A percentile compares a stretch with the other conserved stretches of the same genome.
These are phyloP conservation scores for Chaetoceros muelleri DNA, from an alignment of 108 stramenopile genomes.

Conservation along the genomic window DNA sequence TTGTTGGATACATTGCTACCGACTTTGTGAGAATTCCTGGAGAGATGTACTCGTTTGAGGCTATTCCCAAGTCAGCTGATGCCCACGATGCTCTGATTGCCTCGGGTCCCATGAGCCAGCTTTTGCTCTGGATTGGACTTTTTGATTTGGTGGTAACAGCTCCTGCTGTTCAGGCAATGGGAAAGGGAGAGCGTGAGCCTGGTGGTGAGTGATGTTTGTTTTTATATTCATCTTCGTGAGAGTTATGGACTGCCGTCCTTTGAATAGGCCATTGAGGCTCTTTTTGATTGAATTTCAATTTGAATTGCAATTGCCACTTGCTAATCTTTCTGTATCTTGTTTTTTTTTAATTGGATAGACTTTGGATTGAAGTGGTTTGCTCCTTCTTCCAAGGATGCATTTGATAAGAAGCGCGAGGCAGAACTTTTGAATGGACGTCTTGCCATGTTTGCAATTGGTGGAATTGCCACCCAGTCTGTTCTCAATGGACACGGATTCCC, in stretches of 20 bases:
- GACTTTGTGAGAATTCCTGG: conserved; percentile 85
- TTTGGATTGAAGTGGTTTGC: conserved; percentile 16
- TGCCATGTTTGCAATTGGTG: conserved; percentile 89
- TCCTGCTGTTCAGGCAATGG: conserved; percentile 53
- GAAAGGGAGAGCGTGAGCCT: conserved; percentile 57
- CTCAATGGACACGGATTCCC: conserved; percentile 88
- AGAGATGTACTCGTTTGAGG: conserved; percentile 63
- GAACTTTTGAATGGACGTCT: conserved; percentile 83
- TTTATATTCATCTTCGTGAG: conserved; percentile 60
- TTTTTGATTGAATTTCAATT: not conserved
- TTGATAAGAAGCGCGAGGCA: conserved; percentile 13
- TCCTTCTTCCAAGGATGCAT: conserved; percentile 12
- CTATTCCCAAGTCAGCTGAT: conserved; percentile 68
- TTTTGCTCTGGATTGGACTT: conserved; percentile 58
- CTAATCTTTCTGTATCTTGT: conserved; percentile 16
- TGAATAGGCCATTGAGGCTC: conserved; percentile 14
- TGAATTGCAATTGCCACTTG: not conserved
- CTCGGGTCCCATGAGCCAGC: conserved; percentile 59
- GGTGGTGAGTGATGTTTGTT: conserved; percentile 41
- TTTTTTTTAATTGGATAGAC: conserved; percentile 4
- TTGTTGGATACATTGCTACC: conserved; percentile 67
- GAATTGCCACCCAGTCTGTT: conserved; percentile 77
- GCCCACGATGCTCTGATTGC: conserved; percentile 62
- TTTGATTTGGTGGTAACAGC: conserved; percentile 45
- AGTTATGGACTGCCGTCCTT: conserved; percentile 38